Conservation (phyloP, 75 land plant genomes). For the Pinus albicaulis region DNA sequence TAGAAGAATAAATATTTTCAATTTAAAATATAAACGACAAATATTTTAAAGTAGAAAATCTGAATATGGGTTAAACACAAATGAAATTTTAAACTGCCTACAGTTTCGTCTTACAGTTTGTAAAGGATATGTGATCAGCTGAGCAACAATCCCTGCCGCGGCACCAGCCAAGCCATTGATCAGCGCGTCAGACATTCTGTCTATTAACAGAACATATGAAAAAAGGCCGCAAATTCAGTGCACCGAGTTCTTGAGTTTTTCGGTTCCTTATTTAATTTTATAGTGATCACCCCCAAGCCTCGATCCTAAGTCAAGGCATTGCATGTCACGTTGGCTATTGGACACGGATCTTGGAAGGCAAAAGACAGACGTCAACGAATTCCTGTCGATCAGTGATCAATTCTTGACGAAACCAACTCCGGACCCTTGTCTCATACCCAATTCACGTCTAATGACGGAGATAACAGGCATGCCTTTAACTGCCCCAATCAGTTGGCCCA, state of each 20-base stretch:
- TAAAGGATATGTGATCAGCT: slow-evolving; percentile 73
- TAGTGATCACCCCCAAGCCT: background rate
- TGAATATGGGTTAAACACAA: background rate
- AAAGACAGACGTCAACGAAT: background rate
- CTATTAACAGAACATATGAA: background rate
- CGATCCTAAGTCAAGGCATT: background rate
- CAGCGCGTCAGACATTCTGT: slow-evolving; percentile 61
- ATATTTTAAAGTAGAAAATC: background rate
- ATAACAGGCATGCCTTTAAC: background rate
- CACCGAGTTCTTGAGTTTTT: background rate
- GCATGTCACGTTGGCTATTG: background rate
- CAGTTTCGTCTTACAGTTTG: slow-evolving; percentile 47
- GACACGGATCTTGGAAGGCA: background rate
- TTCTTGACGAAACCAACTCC: background rate
- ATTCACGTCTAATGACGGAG: background rate
- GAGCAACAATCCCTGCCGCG: slow-evolving; percentile 75
- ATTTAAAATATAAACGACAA: background rate
- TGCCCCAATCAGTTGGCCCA: background rate
- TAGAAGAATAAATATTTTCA: too few species aligned
- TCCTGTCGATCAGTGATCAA: background rate
- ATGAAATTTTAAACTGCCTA: background rate
- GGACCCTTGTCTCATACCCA: background rate
- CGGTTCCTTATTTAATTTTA: background rate
- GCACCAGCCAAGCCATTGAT: slow-evolving; percentile 77
- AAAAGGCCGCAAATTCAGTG: background rate